These are phyloP conservation scores for Hypoxylon sp. DNA, from an alignment of 2,329 filamentous ascomycete genomes.

Conservation along the genomic window DNA sequence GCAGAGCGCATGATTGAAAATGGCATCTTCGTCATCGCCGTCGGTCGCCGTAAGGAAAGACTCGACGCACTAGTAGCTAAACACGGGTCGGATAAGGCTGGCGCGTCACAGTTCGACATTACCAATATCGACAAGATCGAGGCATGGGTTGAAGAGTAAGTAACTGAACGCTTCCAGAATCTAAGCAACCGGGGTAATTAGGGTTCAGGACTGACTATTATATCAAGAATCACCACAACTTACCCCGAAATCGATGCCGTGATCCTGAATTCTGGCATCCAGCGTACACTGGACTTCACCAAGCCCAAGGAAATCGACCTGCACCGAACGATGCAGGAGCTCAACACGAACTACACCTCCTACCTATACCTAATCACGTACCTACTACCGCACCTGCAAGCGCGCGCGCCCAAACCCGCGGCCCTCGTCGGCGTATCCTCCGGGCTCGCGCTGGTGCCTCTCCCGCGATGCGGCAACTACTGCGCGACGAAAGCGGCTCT, in stretches of 20 bases:
- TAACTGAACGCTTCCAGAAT: background rate
- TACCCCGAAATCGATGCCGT: slow-evolving; percentile 69
- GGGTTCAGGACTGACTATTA: background rate
- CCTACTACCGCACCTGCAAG: slow-evolving; percentile 62
- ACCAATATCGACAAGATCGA: slow-evolving; percentile 58
- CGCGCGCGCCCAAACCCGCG: slow-evolving; percentile 41
- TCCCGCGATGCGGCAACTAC: slow-evolving; percentile 64
- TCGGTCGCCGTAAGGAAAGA: slow-evolving; percentile 68
- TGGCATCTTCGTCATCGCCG: slow-evolving; percentile 67
- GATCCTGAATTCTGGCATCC: slow-evolving; percentile 70
- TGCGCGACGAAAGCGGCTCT: slow-evolving; percentile 69
- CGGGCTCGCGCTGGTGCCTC: slow-evolving; percentile 63
- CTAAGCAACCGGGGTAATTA: background rate
- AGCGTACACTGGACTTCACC: slow-evolving; percentile 64
- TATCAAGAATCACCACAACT: slow-evolving; percentile 52
- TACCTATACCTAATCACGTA: slow-evolving; percentile 61
- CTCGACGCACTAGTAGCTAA: slow-evolving; percentile 65
- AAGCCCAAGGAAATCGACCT: slow-evolving; percentile 58
- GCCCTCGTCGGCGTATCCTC: slow-evolving; percentile 58
- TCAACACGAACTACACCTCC: slow-evolving; percentile 65
- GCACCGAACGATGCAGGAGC: slow-evolving; percentile 57
- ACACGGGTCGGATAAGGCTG: slow-evolving; percentile 62
- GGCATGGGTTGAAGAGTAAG: slow-evolving; percentile 59
- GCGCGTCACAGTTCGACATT: slow-evolving; percentile 62
- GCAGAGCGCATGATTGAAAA: slow-evolving; percentile 58